Conservation (phyloP, 176 grass and related monocot species). For the Leersia perrieri region DNA sequence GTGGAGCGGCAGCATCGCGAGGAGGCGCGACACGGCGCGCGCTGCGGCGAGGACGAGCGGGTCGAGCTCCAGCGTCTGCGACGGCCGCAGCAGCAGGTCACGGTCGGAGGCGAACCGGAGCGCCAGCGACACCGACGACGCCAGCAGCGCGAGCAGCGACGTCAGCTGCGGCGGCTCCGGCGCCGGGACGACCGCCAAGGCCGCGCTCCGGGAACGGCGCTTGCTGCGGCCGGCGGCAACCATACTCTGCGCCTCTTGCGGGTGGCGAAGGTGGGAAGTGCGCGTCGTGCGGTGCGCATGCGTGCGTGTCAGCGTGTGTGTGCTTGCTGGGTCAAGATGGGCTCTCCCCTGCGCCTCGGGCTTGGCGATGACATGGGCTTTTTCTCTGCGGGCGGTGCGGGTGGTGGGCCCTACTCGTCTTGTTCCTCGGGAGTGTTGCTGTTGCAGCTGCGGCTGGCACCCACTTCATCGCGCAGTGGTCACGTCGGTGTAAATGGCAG, state of each 20-base stretch:
- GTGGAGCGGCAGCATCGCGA: slow-evolving; percentile 58
- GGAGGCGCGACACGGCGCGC: slow-evolving; percentile 50
- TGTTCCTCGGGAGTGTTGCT: slow-evolving; percentile 18
- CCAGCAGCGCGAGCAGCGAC: slow-evolving; percentile 45
- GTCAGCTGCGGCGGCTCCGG: slow-evolving; percentile 39
- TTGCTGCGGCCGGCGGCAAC: slow-evolving; percentile 36
- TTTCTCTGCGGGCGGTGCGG: slow-evolving; percentile 17
- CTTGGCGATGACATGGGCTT: slow-evolving; percentile 37
- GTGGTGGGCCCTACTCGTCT: background rate
- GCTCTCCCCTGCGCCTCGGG: slow-evolving; percentile 24
- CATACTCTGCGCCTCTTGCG: slow-evolving; percentile 14
- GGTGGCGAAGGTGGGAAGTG: slow-evolving; percentile 12
- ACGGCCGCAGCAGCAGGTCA: slow-evolving; percentile 37
- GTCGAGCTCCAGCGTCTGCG: slow-evolving; percentile 44
- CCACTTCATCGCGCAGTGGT: background rate
- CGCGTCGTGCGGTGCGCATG: background rate
- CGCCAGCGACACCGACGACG: slow-evolving; percentile 46
- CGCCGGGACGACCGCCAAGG: background rate
- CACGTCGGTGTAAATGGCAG: background rate
- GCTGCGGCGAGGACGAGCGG: slow-evolving; percentile 37
- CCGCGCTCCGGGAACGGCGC: background rate
- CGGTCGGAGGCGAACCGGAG: slow-evolving; percentile 42
- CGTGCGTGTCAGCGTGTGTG: background rate
- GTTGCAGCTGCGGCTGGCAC: background rate
- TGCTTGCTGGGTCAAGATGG: slow-evolving; percentile 19